These are phyloP conservation scores for Diaporthe citriasiana DNA, from an alignment of 2,329 filamentous ascomycete species.

Conservation along the genomic window DNA sequence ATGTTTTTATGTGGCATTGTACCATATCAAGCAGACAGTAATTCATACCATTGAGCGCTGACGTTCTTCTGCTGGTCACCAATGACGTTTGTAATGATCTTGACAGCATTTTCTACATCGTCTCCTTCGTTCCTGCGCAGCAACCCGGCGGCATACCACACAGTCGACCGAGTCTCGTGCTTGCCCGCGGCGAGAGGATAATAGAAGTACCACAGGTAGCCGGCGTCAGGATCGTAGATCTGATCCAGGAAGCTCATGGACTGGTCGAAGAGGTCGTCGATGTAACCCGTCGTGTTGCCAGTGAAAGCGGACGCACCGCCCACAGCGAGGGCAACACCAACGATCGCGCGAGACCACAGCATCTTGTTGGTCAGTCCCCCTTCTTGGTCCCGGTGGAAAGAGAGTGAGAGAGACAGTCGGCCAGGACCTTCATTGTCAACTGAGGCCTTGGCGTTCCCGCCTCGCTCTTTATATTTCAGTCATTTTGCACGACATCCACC, in stretches of 20 bases:
- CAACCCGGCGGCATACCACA: conserved; percentile 72
- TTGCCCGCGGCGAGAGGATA: conserved; percentile 62
- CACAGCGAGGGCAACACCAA: conserved; percentile 32
- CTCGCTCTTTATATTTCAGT: conserved; percentile 16
- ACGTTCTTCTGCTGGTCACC: conserved; percentile 65
- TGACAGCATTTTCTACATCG: conserved; percentile 65
- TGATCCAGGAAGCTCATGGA: conserved; percentile 69
- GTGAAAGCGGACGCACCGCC: conserved; percentile 30
- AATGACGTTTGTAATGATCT: conserved; percentile 68
- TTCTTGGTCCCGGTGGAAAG: not conserved
- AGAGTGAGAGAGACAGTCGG: conserved; percentile 15
- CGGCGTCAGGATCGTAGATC: conserved; percentile 65
- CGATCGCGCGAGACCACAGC: conserved; percentile 23
- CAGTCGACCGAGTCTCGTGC: conserved; percentile 69
- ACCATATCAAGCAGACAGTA: too few relatives aligned
- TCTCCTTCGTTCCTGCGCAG: conserved; percentile 66
- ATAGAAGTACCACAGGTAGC: conserved; percentile 67
- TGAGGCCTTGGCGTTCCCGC: conserved; percentile 16
- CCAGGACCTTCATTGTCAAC: not conserved
- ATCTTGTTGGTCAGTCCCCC: conserved; percentile 25
- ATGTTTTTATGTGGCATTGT: too few relatives aligned
- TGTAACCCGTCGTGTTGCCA: conserved; percentile 37
- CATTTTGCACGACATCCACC: not conserved
- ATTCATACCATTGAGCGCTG: conserved; percentile 65
- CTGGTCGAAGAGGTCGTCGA: conserved; percentile 56